Evolutionary conservation across 805 yeast species (phyloP).

Genomic region (Ogataea trehalophila): DNA sequence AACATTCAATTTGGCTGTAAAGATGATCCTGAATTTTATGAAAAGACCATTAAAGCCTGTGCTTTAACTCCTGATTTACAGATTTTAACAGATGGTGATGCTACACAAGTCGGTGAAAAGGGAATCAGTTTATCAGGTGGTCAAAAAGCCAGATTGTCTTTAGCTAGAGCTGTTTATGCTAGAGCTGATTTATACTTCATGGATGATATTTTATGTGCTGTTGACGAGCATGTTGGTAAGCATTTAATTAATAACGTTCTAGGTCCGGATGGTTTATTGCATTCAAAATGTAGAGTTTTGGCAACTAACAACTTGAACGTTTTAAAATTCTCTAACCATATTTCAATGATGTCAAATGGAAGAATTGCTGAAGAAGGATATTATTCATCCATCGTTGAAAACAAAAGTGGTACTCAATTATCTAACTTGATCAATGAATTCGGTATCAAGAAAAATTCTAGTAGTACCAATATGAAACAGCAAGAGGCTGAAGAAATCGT

Average conservation of each 20-base stretch:
- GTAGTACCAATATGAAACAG: conserved; percentile 6
- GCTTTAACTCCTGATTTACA: conserved; percentile 74
- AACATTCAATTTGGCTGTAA: conserved; percentile 84
- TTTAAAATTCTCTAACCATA: conserved; percentile 64
- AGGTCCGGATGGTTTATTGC: conserved; percentile 74
- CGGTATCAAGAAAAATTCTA: conserved; percentile 39
- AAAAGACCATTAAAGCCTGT: conserved; percentile 78
- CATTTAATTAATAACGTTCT: conserved; percentile 79
- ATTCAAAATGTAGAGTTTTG: conserved; percentile 67
- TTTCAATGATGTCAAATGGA: conserved; percentile 68
- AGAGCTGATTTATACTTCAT: conserved; percentile 83
- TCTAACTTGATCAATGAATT: conserved; percentile 55
- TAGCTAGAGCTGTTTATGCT: conserved; percentile 92
- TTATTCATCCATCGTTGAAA: conserved; percentile 41
- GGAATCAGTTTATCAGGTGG: conserved; percentile 95
- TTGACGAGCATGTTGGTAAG: conserved; percentile 90
- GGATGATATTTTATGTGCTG: conserved; percentile 93
- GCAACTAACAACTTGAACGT: conserved; percentile 88
- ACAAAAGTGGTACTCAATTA: conserved; percentile 41
- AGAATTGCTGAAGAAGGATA: conserved; percentile 62
- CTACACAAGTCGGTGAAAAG: conserved; percentile 90
- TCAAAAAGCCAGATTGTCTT: conserved; percentile 86
- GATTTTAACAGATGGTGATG: conserved; percentile 78
- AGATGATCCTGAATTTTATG: conserved; percentile 74
- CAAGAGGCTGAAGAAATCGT: conserved; percentile 11